Conservation (phyloP, 2,329 filamentous ascomycete species). For the Endocalyx cinctus region DNA sequence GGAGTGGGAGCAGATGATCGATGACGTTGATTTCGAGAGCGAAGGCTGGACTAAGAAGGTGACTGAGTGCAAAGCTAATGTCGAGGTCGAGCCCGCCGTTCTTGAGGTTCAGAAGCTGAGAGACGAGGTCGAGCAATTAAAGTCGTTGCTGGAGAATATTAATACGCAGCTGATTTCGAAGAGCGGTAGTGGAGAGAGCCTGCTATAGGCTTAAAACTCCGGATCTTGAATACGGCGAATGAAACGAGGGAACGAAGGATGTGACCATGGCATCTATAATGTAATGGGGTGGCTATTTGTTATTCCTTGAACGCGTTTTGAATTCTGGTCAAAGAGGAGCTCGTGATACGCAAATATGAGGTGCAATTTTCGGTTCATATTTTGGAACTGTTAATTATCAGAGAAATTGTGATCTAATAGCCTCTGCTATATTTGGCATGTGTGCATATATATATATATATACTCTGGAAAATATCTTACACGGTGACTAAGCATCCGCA, state of each 20-base stretch:
- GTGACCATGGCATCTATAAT: not conserved
- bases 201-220: conserved; percentile 8
- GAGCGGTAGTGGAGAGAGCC: conserved; percentile 10
- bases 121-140: conserved; percentile 54
- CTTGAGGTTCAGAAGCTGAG: conserved; percentile 60
- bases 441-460: not conserved
- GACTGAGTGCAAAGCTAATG: conserved; percentile 69
- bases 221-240: not conserved
- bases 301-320: no score
- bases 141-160: conserved; percentile 36
- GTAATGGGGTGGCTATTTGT: no score
- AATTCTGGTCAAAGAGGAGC: no score
- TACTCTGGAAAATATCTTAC: no score
- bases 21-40: conserved; percentile 70
- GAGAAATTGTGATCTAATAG: no score
- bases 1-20: conserved; percentile 84
- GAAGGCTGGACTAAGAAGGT: conserved; percentile 85
- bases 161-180: conserved; percentile 14
- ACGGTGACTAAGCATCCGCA: no score
- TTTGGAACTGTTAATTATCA: no score
- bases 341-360: no score
- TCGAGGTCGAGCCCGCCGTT: conserved; percentile 74
- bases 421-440: no score
- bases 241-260: not conserved
- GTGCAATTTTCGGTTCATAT: no score